A percentile compares a stretch with the other conserved stretches of the same genome.
Evolutionary conservation across 2,329 filamentous ascomycete species (phyloP).

Genomic region (Calonectria crousiana): DNA sequence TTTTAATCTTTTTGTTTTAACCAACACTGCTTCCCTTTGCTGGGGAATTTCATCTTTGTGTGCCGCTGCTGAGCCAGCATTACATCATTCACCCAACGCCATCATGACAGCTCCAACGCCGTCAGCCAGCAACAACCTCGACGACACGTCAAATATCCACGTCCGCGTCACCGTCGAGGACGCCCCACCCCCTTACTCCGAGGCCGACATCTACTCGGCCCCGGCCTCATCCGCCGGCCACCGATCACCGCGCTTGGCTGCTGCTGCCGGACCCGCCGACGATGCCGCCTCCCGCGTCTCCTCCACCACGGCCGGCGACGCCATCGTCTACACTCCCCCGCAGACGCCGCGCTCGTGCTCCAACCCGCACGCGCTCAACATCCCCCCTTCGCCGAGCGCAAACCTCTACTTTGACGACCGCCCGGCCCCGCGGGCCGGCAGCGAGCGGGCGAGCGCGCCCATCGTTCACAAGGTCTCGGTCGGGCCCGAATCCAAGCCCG

Average conservation of each 20-base stretch:
- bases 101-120: slow-evolving; percentile 34
- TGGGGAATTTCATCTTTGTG: neutral
- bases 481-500: slow-evolving; percentile 50
- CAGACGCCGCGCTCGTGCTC: slow-evolving; percentile 56
- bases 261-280: slow-evolving; percentile 47
- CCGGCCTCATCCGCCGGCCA: slow-evolving; percentile 54
- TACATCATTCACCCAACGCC: neutral
- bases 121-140: slow-evolving; percentile 25
- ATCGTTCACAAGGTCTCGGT: slow-evolving; percentile 53
- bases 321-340: slow-evolving; percentile 65
- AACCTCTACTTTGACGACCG: slow-evolving; percentile 61
- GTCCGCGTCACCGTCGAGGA: slow-evolving; percentile 47
- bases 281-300: slow-evolving; percentile 53
- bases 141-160: slow-evolving; percentile 24
- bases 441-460: slow-evolving; percentile 36
- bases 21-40: neutral
- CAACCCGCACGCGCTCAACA: slow-evolving; percentile 26
- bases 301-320: slow-evolving; percentile 56
- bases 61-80: slow-evolving; percentile 3
- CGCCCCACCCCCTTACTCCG: slow-evolving; percentile 67
- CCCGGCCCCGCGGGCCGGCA: slow-evolving; percentile 45
- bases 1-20: neutral
- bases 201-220: slow-evolving; percentile 68
- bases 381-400: slow-evolving; percentile 40
- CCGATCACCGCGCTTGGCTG: slow-evolving; percentile 33